A percentile compares a stretch with the other conserved stretches of the same genome.
Evolutionary conservation across 2,329 filamentous ascomycete genomes (phyloP).

Genomic region (Sporothrix brunneoviolacea): DNA sequence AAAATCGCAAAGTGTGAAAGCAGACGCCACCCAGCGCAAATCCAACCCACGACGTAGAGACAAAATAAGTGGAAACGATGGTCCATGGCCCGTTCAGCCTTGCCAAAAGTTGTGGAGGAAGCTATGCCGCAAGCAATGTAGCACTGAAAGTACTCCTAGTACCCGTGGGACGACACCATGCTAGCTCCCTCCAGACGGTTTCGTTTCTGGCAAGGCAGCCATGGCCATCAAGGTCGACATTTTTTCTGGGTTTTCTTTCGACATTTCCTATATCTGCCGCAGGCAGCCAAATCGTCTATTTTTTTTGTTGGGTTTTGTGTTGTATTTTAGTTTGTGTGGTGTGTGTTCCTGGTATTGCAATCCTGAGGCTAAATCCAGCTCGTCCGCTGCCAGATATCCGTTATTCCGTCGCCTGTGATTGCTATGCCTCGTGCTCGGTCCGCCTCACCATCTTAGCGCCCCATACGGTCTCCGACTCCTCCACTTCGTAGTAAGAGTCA

Average conservation of each 20-base stretch:
- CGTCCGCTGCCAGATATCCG: background rate
- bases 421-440: conserved; percentile 35
- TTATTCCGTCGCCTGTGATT: background rate
- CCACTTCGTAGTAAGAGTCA: conserved; percentile 36
- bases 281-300: too few species aligned
- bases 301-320: background rate
- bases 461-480: conserved; percentile 36
- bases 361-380: background rate
- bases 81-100: conserved; percentile 9
- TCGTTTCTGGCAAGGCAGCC: conserved; percentile 1
- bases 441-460: conserved; percentile 36
- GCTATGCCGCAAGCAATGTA: background rate
- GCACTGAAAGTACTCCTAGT: too few species aligned
- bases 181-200: too few species aligned
- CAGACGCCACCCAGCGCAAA: too few species aligned
- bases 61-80: background rate
- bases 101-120: conserved; percentile 1
- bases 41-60: too few species aligned
- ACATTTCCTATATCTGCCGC: too few species aligned
- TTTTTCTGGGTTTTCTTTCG: too few species aligned
- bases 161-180: too few species aligned
- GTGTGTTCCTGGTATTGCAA: background rate
- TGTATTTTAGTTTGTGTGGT: background rate
- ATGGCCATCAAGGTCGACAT: background rate
- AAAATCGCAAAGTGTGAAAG: background rate